Evolutionary conservation across 345 rosid genomes (phyloP).

Genomic region (Populus tremula): DNA sequence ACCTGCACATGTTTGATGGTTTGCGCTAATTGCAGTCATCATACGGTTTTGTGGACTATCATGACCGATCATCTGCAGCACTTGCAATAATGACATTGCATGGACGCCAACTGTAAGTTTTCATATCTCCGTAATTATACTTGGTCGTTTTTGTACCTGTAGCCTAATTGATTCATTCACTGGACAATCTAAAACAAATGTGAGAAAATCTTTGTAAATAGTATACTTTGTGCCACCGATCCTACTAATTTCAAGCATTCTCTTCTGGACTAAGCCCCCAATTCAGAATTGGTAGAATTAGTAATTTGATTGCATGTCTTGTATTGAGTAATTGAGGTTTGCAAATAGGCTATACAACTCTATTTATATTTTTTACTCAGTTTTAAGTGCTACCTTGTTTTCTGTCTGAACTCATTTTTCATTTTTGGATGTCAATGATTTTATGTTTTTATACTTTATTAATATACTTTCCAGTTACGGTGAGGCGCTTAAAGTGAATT

Average conservation of each 20-base stretch:
- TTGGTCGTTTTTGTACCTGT: not conserved
- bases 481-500: conserved; percentile 97
- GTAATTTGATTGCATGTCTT: not conserved
- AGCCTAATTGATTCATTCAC: not conserved
- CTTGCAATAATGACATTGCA: conserved; percentile 79
- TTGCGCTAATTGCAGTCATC: conserved; percentile 56
- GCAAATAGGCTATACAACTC: not conserved
- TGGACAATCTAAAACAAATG: not conserved
- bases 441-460: not conserved
- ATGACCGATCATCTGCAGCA: conserved; percentile 82
- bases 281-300: not conserved
- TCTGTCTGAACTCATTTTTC: not conserved
- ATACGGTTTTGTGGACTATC: conserved; percentile 92
- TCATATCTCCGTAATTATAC: not conserved
- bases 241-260: not conserved
- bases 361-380: not conserved
- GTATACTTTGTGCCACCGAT: not conserved
- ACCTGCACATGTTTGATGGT: conserved; percentile 9
- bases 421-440: not conserved
- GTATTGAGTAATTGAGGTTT: not conserved
- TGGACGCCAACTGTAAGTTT: conserved; percentile 86
- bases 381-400: not conserved
- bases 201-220: not conserved
- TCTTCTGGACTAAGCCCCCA: not conserved
- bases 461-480: conserved; percentile 62